A percentile compares a stretch with the other conserved stretches of the same genome.
Conservation (phyloP, 2,329 filamentous ascomycete genomes). For the Fusarium nodosum region DNA sequence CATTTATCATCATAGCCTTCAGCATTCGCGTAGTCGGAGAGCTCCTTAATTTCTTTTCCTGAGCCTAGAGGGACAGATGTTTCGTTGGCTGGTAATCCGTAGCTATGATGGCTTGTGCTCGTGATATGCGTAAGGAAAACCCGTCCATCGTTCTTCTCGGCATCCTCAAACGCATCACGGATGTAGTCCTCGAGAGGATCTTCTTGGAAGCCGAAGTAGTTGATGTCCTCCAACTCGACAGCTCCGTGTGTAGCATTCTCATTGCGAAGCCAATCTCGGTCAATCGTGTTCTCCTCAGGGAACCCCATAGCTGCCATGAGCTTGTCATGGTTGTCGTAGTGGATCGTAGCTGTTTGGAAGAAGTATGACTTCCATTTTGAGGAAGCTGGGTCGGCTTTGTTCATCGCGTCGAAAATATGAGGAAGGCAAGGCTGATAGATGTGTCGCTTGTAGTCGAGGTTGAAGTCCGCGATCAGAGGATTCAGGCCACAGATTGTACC, state of each 20-base stretch:
- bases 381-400: slow-evolving; percentile 38
- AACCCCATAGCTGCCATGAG: slow-evolving; percentile 53
- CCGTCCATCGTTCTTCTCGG: slow-evolving; percentile 51
- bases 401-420: slow-evolving; percentile 55
- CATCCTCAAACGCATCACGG: slow-evolving; percentile 50
- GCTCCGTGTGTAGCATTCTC: slow-evolving; percentile 50
- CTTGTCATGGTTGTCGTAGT: slow-evolving; percentile 54
- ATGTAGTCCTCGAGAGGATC: slow-evolving; percentile 52
- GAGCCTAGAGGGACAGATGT: slow-evolving; percentile 40
- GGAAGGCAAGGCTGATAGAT: slow-evolving; percentile 62
- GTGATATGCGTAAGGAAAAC: slow-evolving; percentile 55
- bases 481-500: slow-evolving; percentile 59
- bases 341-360: slow-evolving; percentile 53
- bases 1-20: slow-evolving; percentile 53
- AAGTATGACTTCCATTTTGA: slow-evolving; percentile 53
- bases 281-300: slow-evolving; percentile 45
- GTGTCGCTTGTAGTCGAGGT: slow-evolving; percentile 57
- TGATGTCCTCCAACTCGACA: slow-evolving; percentile 51
- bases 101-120: slow-evolving; percentile 54
- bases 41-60: slow-evolving; percentile 46
- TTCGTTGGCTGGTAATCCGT: slow-evolving; percentile 49
- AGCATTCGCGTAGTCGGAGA: slow-evolving; percentile 52
- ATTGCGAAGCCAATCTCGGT: slow-evolving; percentile 51
- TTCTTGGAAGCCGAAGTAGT: slow-evolving; percentile 55
- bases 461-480: slow-evolving; percentile 59